These are phyloP conservation scores for Trichocomaceae sp. DNA, from an alignment of 2,329 filamentous ascomycete species.

Conservation along the genomic window DNA sequence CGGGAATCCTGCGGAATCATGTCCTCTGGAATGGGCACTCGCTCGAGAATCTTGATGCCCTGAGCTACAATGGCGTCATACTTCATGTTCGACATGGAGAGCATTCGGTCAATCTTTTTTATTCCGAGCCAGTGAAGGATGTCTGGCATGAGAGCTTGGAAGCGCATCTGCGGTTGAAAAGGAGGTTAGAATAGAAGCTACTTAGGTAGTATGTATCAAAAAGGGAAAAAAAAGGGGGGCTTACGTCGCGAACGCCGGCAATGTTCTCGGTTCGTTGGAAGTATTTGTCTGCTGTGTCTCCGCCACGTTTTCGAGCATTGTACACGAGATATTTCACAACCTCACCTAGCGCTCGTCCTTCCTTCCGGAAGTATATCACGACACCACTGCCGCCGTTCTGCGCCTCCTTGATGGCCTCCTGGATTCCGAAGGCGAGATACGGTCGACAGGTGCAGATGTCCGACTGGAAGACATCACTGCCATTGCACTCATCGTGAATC, in stretches of 20 bases:
- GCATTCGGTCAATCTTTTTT: slow-evolving; percentile 96
- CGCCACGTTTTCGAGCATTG: slow-evolving; percentile 42
- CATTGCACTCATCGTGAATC: slow-evolving; percentile 86
- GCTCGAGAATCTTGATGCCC: slow-evolving; percentile 69
- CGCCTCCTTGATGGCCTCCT: slow-evolving; percentile 94
- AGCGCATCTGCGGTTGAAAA: slow-evolving; percentile 63
- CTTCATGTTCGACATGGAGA: slow-evolving; percentile 87
- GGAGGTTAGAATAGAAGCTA: neutral
- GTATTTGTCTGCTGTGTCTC: slow-evolving; percentile 50
- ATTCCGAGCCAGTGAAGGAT: slow-evolving; percentile 98
- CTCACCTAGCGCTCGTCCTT: slow-evolving; percentile 88
- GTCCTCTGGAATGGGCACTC: slow-evolving; percentile 85
- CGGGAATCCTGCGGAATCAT: slow-evolving; percentile 90
- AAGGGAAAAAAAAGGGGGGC: slow-evolving; percentile 2
- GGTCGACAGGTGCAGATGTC: slow-evolving; percentile 93
- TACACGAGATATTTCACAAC: slow-evolving; percentile 81
- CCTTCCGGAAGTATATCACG: slow-evolving; percentile 98
- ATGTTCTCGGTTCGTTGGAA: slow-evolving; percentile 98
- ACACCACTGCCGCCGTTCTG: slow-evolving; percentile 90
- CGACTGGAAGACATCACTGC: slow-evolving; percentile 93
- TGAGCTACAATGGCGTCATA: slow-evolving; percentile 47
- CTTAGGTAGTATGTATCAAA: slow-evolving; percentile 24
- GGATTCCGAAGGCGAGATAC: slow-evolving; percentile 93
- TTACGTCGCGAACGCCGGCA: slow-evolving; percentile 73
- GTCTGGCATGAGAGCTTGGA: slow-evolving; percentile 96